Evolutionary conservation across 148 eudicot species (phyloP).

Genomic region (Persicaria maculosa): DNA sequence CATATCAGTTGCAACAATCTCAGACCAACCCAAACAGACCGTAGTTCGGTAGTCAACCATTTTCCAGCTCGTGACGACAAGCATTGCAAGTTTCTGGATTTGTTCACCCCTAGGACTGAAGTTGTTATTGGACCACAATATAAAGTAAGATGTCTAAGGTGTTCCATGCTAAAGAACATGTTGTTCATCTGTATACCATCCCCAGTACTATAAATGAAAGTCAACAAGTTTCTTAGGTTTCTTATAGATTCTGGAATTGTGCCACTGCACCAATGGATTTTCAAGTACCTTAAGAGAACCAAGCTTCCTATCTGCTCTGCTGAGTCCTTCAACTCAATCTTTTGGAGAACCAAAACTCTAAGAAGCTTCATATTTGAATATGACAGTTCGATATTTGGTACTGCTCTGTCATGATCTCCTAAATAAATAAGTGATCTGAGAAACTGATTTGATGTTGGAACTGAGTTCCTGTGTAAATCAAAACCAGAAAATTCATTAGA

Average conservation of each 20-base stretch:
- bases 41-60: not conserved
- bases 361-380: not conserved
- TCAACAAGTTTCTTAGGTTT: not conserved
- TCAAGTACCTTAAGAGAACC: slow-evolving; percentile 6
- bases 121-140: not conserved
- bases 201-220: not conserved
- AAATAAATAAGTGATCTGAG: not conserved
- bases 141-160: not conserved
- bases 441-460: not conserved
- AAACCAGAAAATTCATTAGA: not conserved
- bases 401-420: not conserved
- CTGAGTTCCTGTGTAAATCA: not conserved
- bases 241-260: not conserved
- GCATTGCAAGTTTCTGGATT: not conserved
- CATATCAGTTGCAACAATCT: not conserved
- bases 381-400: not conserved
- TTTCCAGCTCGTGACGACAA: not conserved
- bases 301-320: slow-evolving; percentile 1
- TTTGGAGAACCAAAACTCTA: slow-evolving; percentile 1
- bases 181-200: not conserved
- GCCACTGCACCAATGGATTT: not conserved
- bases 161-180: not conserved
- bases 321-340: not conserved
- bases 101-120: not conserved
- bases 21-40: not conserved